These are phyloP conservation scores for Botryotinia convoluta DNA, from an alignment of 2,329 filamentous ascomycete species.

Conservation along the genomic window DNA sequence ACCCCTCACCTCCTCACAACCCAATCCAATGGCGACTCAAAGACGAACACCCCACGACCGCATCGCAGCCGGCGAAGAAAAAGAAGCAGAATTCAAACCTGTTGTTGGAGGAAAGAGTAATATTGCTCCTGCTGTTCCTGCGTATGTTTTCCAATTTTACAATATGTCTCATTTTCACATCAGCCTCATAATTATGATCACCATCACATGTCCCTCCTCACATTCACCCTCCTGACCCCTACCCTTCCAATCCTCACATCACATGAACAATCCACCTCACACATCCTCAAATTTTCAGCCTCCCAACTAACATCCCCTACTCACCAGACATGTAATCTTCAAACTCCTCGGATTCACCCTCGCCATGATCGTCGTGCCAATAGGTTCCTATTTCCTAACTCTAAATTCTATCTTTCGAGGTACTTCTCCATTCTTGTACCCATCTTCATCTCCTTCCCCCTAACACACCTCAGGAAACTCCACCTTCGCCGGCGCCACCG, in stretches of 20 bases:
- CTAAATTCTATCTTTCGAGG: constrained; percentile 76
- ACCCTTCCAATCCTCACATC: neutral
- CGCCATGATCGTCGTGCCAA: constrained; percentile 84
- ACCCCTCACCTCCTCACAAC: constrained; percentile 1
- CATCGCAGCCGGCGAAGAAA: constrained; percentile 50
- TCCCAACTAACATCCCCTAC: neutral
- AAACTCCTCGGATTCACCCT: constrained; percentile 89
- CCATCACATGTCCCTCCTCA: neutral
- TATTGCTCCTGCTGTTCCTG: constrained; percentile 79
- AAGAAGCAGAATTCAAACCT: constrained; percentile 49
- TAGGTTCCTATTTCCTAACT: constrained; percentile 84
- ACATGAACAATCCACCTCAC: neutral
- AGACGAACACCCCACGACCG: constrained; percentile 53
- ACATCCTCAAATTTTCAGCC: neutral
- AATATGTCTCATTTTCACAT: neutral
- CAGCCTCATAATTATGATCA: neutral
- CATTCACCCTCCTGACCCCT: neutral
- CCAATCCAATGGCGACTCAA: constrained; percentile 62
- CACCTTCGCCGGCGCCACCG: constrained; percentile 79
- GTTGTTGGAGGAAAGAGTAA: constrained; percentile 58
- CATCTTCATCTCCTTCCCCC: neutral
- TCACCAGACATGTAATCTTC: constrained; percentile 72
- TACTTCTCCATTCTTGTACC: constrained; percentile 41
- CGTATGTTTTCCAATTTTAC: constrained; percentile 47
- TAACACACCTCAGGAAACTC: constrained; percentile 65